These are phyloP conservation scores for Croton laevigatus DNA, from an alignment of 441 rosid species.

Conservation along the genomic window DNA sequence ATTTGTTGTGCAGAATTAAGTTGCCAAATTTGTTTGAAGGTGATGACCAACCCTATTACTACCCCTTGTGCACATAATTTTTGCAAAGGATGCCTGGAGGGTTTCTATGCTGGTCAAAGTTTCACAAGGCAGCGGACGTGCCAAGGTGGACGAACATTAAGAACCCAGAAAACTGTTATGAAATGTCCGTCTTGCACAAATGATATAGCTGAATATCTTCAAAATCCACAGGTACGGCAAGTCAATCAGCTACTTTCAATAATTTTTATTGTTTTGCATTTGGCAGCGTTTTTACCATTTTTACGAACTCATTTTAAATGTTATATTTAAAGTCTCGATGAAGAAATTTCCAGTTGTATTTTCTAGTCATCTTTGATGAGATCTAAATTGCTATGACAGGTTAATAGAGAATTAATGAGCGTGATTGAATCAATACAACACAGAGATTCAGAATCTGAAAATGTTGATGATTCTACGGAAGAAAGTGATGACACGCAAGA, in stretches of 20 bases:
- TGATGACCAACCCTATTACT: slow-evolving; percentile 49
- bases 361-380: neutral
- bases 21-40: slow-evolving; percentile 47
- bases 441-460: slow-evolving; percentile 23
- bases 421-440: slow-evolving; percentile 44
- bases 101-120: slow-evolving; percentile 43
- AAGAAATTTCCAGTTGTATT: neutral
- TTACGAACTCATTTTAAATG: neutral
- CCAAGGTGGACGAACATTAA: slow-evolving; percentile 48
- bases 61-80: slow-evolving; percentile 65
- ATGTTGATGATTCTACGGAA: slow-evolving; percentile 15
- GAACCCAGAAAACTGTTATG: slow-evolving; percentile 52
- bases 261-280: neutral
- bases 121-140: slow-evolving; percentile 35
- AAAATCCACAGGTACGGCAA: slow-evolving; percentile 48
- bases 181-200: slow-evolving; percentile 58
- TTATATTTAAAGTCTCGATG: neutral
- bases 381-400: slow-evolving; percentile 32
- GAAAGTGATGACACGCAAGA: slow-evolving; percentile 14
- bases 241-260: neutral
- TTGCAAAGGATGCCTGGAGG: slow-evolving; percentile 54
- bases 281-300: neutral
- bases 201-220: slow-evolving; percentile 57
- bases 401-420: slow-evolving; percentile 55
- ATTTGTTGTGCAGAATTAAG: slow-evolving; percentile 41